These are phyloP conservation scores for Geum urbanum DNA, from an alignment of 306 rosid genomes.

Conservation along the genomic window DNA sequence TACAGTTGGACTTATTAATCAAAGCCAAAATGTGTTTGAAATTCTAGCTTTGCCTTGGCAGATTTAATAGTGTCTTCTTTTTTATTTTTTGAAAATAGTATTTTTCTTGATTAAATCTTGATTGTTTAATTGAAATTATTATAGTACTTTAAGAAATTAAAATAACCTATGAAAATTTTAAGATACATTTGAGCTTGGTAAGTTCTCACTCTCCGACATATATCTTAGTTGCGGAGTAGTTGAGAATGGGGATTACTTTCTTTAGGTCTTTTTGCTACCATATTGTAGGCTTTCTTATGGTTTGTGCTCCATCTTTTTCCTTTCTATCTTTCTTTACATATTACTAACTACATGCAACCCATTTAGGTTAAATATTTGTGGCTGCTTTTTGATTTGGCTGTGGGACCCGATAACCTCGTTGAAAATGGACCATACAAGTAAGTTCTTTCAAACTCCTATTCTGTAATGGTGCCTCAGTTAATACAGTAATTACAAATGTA, in stretches of 20 bases:
- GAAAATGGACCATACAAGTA: slow-evolving; percentile 97
- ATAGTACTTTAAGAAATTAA: background rate
- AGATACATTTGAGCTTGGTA: background rate
- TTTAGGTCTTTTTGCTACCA: background rate
- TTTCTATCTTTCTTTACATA: slow-evolving; percentile 9
- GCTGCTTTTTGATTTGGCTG: slow-evolving; percentile 98
- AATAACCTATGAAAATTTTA: background rate
- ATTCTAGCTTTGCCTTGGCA: background rate
- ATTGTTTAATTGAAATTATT: no score
- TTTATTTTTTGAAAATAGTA: no score
- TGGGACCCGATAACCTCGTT: slow-evolving; percentile 87
- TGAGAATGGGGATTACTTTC: background rate
- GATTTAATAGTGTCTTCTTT: background rate
- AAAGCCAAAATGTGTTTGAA: background rate
- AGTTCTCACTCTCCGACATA: background rate
- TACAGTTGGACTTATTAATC: background rate
- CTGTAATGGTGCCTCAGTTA: slow-evolving; percentile 19
- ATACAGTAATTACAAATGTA: slow-evolving; percentile 5
- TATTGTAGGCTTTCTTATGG: background rate
- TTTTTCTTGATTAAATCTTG: no score
- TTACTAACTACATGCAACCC: slow-evolving; percentile 25
- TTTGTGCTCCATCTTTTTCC: slow-evolving; percentile 6
- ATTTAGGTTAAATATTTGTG: slow-evolving; percentile 88
- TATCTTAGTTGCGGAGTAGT: background rate
- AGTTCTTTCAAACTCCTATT: slow-evolving; percentile 31